Percentiles rank a stretch among this genome's conserved stretches.
These are phyloP conservation scores for Sphaerulina vaccinii DNA, from an alignment of 2,329 filamentous ascomycete species.

Conservation along the genomic window DNA sequence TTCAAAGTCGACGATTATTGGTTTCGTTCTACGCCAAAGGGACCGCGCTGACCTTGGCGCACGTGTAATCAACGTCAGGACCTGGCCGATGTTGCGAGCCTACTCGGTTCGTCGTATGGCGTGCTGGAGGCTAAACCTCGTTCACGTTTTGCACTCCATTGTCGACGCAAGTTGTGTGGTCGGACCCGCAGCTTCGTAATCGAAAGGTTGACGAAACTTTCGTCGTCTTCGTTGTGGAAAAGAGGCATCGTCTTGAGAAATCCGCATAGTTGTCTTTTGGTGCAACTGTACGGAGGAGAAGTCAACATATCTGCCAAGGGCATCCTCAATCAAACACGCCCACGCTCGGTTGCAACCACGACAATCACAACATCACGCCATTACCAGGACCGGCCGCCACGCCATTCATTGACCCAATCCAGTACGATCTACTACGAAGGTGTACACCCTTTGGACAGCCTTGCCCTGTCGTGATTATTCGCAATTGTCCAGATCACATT, in stretches of 20 bases:
- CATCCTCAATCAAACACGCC: too few species aligned
- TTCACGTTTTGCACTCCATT: conserved; percentile 9
- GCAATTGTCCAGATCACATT: conserved; percentile 4
- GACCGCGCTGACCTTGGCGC: conserved; percentile 10
- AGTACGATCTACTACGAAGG: background rate
- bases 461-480: conserved; percentile 20
- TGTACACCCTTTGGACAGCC: background rate
- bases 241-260: too few species aligned
- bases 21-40: background rate
- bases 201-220: background rate
- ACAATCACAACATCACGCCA: conserved; percentile 1
- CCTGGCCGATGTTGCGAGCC: conserved; percentile 13
- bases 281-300: too few species aligned
- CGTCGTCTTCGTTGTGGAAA: background rate
- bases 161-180: conserved; percentile 3
- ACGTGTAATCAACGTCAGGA: conserved; percentile 8
- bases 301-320: too few species aligned
- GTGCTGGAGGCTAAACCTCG: conserved; percentile 20
- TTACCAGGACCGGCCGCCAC: background rate
- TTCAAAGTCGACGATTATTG: conserved; percentile 2
- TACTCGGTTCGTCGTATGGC: conserved; percentile 14
- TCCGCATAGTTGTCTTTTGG: too few species aligned
- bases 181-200: conserved; percentile 14
- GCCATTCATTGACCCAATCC: background rate
- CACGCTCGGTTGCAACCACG: background rate